Evolutionary conservation across 2,329 filamentous ascomycete species (phyloP).

Genomic region (Corinectria fuckeliana): DNA sequence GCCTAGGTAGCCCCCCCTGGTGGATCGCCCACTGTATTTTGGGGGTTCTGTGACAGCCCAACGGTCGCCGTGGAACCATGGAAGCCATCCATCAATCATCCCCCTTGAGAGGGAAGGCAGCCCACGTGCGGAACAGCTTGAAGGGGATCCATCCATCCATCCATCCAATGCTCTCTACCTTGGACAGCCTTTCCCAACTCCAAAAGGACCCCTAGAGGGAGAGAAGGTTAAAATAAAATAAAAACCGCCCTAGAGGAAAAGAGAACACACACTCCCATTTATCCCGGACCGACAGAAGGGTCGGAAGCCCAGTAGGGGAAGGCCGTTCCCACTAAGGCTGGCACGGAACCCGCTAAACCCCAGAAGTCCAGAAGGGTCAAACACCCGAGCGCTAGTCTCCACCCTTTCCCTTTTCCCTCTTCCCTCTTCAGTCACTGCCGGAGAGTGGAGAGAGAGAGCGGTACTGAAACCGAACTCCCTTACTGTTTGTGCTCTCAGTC

Average conservation of each 20-base stretch:
- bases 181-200: no score
- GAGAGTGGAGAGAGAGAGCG: neutral
- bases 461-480: neutral
- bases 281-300: no score
- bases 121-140: no score
- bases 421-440: conserved; percentile 3
- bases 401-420: conserved; percentile 19
- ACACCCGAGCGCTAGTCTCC: conserved; percentile 26
- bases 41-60: neutral
- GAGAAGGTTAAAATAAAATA: no score
- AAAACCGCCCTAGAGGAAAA: no score
- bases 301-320: no score
- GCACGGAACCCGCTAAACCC: conserved; percentile 25
- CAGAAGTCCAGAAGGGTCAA: conserved; percentile 21
- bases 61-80: neutral
- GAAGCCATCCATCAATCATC: no score
- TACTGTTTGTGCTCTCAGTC: neutral
- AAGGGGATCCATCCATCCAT: no score
- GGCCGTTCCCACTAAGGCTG: neutral
- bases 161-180: no score
- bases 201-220: no score
- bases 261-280: no score
- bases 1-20: neutral
- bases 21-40: neutral
- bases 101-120: no score